Evolutionary conservation across 805 yeast genomes (phyloP).

Genomic region (Ogataea pini): DNA sequence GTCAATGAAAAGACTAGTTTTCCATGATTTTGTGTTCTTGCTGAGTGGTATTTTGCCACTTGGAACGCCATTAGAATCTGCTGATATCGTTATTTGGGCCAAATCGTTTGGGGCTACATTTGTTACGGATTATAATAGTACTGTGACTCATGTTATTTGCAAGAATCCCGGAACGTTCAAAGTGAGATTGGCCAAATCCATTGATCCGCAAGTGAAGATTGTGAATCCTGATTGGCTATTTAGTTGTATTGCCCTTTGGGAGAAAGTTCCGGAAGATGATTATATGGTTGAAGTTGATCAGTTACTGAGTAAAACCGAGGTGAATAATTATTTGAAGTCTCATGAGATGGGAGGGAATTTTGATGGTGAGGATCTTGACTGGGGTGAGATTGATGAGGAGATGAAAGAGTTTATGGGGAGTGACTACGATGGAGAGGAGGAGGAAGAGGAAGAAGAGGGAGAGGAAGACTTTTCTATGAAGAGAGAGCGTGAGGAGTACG

Average conservation of each 20-base stretch:
- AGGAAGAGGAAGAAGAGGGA: constrained; percentile 21
- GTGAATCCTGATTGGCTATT: constrained; percentile 94
- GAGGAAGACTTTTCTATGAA: constrained; percentile 10
- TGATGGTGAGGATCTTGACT: constrained; percentile 37
- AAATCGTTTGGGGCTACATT: constrained; percentile 88
- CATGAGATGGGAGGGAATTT: constrained; percentile 38
- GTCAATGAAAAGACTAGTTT: constrained; percentile 64
- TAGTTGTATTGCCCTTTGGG: constrained; percentile 81
- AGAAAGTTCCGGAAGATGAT: constrained; percentile 59
- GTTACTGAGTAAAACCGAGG: constrained; percentile 46
- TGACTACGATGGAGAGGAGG: constrained; percentile 45
- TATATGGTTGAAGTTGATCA: constrained; percentile 56
- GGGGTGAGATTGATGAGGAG: constrained; percentile 57
- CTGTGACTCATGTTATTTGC: constrained; percentile 88
- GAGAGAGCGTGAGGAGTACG: constrained; percentile 24
- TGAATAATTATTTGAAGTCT: constrained; percentile 41
- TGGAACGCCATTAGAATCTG: constrained; percentile 68
- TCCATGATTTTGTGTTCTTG: constrained; percentile 66
- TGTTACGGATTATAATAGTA: constrained; percentile 63
- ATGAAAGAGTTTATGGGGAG: constrained; percentile 50
- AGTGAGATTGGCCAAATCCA: constrained; percentile 73
- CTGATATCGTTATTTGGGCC: constrained; percentile 92
- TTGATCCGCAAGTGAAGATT: constrained; percentile 62
- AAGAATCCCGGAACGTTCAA: constrained; percentile 79
- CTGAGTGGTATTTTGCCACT: constrained; percentile 90